phyloP scores from a whole-genome alignment of 495 filamentous ascomycete species.

The Talaromyces wortmannii region DNA sequence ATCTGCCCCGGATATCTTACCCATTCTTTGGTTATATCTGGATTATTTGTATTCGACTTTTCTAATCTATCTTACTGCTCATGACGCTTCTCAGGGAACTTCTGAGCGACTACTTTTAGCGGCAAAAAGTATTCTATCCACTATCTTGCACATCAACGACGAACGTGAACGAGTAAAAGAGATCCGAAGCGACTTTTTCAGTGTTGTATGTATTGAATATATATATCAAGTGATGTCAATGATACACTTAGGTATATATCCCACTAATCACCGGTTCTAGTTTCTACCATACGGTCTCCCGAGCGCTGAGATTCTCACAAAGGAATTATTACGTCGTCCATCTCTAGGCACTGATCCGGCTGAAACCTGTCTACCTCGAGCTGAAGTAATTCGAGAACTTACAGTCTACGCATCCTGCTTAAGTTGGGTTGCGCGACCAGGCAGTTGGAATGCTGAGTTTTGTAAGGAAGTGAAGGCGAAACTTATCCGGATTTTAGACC shows the following conservation, averaged over 20 bases:
- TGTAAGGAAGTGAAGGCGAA: constrained; percentile 4
- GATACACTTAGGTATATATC: too few species aligned
- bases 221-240: background rate
- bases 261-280: background rate
- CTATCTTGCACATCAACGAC: constrained; percentile 5
- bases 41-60: constrained; percentile 6
- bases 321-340: constrained; percentile 2
- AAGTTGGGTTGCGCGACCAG: constrained; percentile 5
- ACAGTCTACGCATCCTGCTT: constrained; percentile 7
- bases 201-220: background rate
- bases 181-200: constrained; percentile 4
- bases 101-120: background rate
- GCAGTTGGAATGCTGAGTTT: constrained; percentile 3
- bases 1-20: background rate
- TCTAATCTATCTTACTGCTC: background rate
- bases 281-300: constrained; percentile 8
- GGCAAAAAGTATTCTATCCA: constrained; percentile 3
- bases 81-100: background rate
- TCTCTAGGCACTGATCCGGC: background rate
- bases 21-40: background rate
- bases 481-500: background rate
- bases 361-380: background rate
- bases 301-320: constrained; percentile 3
- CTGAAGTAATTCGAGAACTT: constrained; percentile 4
- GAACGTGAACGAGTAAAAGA: constrained; percentile 3